A percentile compares a stretch with the other conserved stretches of the same genome.
Evolutionary conservation across 106 monocot species (phyloP).

Genomic region (Platanthera guangdongensis): DNA sequence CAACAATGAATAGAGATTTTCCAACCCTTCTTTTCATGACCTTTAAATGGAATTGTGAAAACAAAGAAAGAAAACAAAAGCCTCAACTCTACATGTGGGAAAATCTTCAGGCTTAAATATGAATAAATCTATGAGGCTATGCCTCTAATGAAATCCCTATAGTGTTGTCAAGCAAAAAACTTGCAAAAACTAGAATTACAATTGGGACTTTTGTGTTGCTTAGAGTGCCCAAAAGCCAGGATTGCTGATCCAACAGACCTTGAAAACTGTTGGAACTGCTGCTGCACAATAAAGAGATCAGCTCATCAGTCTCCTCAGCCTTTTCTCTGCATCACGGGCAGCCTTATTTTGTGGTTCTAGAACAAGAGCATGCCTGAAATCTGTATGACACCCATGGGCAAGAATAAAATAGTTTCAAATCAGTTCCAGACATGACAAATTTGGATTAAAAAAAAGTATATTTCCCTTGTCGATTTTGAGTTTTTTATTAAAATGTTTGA

Average conservation of each 20-base stretch:
- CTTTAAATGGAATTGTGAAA: too few species aligned
- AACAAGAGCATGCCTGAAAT: conserved; percentile 83
- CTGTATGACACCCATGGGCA: conserved; percentile 18
- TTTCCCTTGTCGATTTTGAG: too few species aligned
- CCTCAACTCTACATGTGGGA: not conserved
- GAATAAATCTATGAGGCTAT: not conserved
- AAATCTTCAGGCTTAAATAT: not conserved
- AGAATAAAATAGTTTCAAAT: not conserved
- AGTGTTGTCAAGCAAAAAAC: not conserved
- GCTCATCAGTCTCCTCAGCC: conserved; percentile 49
- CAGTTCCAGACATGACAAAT: not conserved
- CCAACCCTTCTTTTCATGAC: too few species aligned
- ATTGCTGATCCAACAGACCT: not conserved
- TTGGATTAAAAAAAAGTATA: not conserved
- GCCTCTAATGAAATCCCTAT: not conserved
- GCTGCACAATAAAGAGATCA: conserved; percentile 19
- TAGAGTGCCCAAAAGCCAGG: not conserved
- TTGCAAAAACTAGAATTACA: not conserved
- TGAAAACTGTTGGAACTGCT: not conserved
- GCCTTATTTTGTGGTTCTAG: conserved; percentile 93
- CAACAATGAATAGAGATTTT: not conserved
- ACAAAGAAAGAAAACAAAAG: too few species aligned
- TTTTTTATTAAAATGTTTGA: too few species aligned
- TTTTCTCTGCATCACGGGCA: conserved; percentile 66
- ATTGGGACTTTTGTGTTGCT: not conserved